Percentiles rank a stretch among this genome's conserved stretches.
These are phyloP conservation scores for Xylaria sp. DNA, from an alignment of 2,329 filamentous ascomycete species.

Conservation along the genomic window DNA sequence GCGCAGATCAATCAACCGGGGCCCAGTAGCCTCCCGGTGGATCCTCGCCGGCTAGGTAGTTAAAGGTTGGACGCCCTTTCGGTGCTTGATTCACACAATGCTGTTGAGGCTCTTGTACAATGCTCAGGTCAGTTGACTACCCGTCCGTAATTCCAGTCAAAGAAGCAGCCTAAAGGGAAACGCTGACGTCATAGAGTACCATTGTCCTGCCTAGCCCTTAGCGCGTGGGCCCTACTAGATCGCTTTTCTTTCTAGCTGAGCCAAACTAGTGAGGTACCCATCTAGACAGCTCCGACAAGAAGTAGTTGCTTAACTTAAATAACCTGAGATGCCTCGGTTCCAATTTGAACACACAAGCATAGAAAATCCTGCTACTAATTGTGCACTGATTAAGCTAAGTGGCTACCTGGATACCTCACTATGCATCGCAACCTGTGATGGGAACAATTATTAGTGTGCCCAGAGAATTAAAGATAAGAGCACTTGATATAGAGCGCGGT, in stretches of 20 bases:
- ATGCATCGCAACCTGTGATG: too few species aligned
- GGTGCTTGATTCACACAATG: neutral
- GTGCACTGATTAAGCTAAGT: too few species aligned
- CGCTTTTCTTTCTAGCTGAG: neutral
- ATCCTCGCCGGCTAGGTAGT: neutral
- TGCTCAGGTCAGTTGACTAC: neutral
- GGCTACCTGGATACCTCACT: too few species aligned
- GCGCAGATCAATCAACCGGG: neutral
- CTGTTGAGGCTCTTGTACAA: neutral
- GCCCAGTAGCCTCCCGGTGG: neutral
- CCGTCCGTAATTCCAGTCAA: neutral
- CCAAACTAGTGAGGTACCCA: neutral
- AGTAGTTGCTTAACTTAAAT: neutral
- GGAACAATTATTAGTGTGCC: too few species aligned
- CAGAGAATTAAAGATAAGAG: too few species aligned
- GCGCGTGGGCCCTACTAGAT: neutral
- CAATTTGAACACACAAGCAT: too few species aligned
- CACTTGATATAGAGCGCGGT: too few species aligned
- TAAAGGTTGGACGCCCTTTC: neutral
- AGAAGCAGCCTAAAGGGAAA: neutral
- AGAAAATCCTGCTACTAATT: too few species aligned
- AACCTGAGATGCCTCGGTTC: too few species aligned
- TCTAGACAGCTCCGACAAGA: too few species aligned
- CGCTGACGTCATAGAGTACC: conserved; percentile 1
- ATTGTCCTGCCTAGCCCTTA: neutral